These are phyloP conservation scores for Solanum etuberosum DNA, from an alignment of 257 asterid genomes.

Conservation along the genomic window DNA sequence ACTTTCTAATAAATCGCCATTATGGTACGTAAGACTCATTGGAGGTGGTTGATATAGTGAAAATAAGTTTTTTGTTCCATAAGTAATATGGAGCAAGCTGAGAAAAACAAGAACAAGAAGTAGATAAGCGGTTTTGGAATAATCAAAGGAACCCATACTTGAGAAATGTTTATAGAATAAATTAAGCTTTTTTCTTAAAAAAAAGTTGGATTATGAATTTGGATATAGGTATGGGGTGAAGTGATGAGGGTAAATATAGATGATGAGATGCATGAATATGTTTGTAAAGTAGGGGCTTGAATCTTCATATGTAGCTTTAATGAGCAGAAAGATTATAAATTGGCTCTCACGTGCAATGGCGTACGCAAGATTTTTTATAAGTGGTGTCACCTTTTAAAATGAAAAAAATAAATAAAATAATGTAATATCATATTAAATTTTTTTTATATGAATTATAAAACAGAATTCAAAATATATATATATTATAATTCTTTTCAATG, in stretches of 20 bases:
- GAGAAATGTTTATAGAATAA: not conserved
- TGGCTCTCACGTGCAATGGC: not conserved
- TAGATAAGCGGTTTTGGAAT: not conserved
- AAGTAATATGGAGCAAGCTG: not conserved
- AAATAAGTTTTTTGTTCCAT: conserved; percentile 10
- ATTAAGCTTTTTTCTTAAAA: not conserved
- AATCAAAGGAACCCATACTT: not conserved
- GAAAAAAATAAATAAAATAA: no score
- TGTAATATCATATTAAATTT: no score
- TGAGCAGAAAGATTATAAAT: not conserved
- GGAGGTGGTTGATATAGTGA: conserved; percentile 17
- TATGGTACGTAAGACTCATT: conserved; percentile 33
- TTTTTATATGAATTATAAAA: no score
- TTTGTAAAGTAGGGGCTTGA: not conserved
- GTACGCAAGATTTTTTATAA: no score
- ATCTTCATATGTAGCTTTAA: not conserved
- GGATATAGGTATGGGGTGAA: not conserved
- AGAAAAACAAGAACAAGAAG: conserved; percentile 6
- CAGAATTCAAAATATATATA: no score
- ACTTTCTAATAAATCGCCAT: conserved; percentile 50
- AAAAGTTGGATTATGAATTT: not conserved
- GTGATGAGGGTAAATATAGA: not conserved
- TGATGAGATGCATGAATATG: not conserved
- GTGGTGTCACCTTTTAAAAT: no score
- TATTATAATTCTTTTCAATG: no score